Percentiles rank a stretch among this genome's conserved stretches.
Evolutionary conservation across 129 eudicot genomes (phyloP).

Genomic region (Flaveria robusta): DNA sequence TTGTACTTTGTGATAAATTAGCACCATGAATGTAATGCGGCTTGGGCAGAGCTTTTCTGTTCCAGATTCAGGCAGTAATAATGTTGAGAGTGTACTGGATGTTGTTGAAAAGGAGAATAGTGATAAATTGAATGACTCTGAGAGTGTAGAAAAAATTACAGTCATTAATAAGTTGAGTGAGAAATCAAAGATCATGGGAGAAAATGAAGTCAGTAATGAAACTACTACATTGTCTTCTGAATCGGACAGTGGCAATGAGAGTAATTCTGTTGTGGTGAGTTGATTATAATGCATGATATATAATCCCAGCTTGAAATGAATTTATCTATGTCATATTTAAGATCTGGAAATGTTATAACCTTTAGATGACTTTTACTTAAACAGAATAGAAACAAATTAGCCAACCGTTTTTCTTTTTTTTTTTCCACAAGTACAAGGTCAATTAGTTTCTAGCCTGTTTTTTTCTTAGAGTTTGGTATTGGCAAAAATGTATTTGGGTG

Average conservation of each 20-base stretch:
- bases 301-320: background rate
- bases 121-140: background rate
- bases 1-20: background rate
- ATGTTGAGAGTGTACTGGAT: background rate
- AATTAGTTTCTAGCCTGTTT: no score
- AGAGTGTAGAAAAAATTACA: no score
- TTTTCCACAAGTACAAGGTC: no score
- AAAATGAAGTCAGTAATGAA: background rate
- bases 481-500: no score
- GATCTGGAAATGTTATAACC: background rate
- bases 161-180: background rate
- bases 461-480: no score
- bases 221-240: background rate
- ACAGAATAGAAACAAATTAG: no score
- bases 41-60: background rate
- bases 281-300: background rate
- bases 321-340: background rate
- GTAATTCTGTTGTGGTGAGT: slow-evolving; percentile 1
- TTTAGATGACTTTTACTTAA: no score
- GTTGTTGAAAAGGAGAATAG: slow-evolving; percentile 10
- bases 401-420: no score
- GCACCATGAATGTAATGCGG: slow-evolving; percentile 14
- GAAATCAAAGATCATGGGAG: background rate
- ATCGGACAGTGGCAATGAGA: background rate
- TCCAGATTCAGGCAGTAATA: background rate